Percentiles rank a stretch among this genome's conserved stretches.
Evolutionary conservation across 176 grass and related monocot genomes (phyloP).

Genomic region (Pontederia crassipes): DNA sequence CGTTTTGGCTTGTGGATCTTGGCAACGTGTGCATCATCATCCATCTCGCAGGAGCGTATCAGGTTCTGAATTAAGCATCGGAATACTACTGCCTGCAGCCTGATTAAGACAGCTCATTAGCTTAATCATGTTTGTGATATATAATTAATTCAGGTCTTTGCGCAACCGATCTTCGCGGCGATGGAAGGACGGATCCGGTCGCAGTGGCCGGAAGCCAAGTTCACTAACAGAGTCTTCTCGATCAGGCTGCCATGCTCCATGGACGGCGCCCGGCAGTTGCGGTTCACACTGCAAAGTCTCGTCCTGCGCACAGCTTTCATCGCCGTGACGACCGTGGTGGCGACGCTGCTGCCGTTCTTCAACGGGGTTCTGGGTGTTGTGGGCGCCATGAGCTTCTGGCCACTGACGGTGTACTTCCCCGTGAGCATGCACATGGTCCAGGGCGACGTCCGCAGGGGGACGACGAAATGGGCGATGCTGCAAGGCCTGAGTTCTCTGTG

Average conservation of each 20-base stretch:
- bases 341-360: conserved; percentile 77
- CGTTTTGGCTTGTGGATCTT: conserved; percentile 62
- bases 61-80: conserved; percentile 22
- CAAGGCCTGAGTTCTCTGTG: conserved; percentile 45
- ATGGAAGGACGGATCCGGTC: conserved; percentile 32
- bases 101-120: background rate
- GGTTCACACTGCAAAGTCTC: conserved; percentile 40
- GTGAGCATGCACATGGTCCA: conserved; percentile 74
- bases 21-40: conserved; percentile 69
- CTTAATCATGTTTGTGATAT: background rate
- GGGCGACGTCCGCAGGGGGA: conserved; percentile 34
- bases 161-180: conserved; percentile 57
- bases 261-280: conserved; percentile 25
- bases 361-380: conserved; percentile 69
- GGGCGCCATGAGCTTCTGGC: conserved; percentile 81
- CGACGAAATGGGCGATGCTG: conserved; percentile 37
- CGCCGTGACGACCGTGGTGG: conserved; percentile 44
- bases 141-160: conserved; percentile 39
- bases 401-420: conserved; percentile 71
- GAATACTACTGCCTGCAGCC: background rate
- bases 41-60: conserved; percentile 69
- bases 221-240: conserved; percentile 49
- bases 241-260: conserved; percentile 31
- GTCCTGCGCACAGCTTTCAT: conserved; percentile 40
- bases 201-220: conserved; percentile 57